Base-by-base conservation (phyloP, 495 filamentous ascomycete species). In the Trichoderma reesei region DNA sequence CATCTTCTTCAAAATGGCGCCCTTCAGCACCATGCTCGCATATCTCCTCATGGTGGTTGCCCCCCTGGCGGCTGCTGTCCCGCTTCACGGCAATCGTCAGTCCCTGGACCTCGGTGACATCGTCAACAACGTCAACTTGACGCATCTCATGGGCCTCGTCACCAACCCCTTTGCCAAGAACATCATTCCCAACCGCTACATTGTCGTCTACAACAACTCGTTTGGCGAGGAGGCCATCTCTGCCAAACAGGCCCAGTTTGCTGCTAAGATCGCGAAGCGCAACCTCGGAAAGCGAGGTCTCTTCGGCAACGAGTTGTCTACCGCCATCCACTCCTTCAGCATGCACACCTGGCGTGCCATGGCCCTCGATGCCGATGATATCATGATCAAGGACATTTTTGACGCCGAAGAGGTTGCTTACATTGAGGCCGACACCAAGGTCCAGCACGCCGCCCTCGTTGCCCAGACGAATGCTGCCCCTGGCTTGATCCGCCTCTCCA, bases 151-250 rank as follows among this genome's bases (percentile, higher is more conserved):
- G 16, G n/a, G n/a, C 16, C 9, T 18, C 65, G 67, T 83, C 65
- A 72, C 72, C 67, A 82, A 82, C 66, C 71, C 73, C 1, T 64
- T 76, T 9, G 72, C 70, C 37, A 56, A 39, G 16, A 68, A 80
- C 63, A 59, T 72, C 41, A 73, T 82, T 36, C 76, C 78, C 7
- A 75, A 78, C 72, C 71, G 68, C 41, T 82, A 78, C 68, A 82
- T 82, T 42, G 78, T 82, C 5, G 79, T 82, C 42, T 82, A 82
- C 72, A 75, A 80, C 72, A 76, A 69, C 72, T 76, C 72, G 8
- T 74, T 69, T 66, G 69, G 64, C 64, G 71, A 77, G 41, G 74
- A 72, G 20, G 76, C 68, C 60, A 72, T 83, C 60, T 62, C 68
- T 33, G 70, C 71, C 46, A 76, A 81, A 63, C 66, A 79, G 68